phyloP scores from a whole-genome alignment of 129 eudicot species.

The Chrysanthemum seticuspe region DNA sequence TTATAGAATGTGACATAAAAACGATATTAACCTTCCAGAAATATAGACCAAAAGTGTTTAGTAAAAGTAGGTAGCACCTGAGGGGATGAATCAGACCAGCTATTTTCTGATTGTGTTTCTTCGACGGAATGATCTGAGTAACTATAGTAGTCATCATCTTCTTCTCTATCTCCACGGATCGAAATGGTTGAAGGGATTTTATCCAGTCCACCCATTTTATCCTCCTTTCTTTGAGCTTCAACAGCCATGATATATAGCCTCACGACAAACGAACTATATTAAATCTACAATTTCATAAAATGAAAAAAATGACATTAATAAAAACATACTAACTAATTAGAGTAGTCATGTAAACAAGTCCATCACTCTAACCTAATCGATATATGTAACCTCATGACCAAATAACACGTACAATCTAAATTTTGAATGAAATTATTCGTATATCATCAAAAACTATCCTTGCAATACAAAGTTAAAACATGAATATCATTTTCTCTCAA shows the following conservation, averaged over 20 bases:
- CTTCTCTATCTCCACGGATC: conserved; percentile 50
- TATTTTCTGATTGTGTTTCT: conserved; percentile 40
- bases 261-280: conserved; percentile 30
- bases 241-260: conserved; percentile 28
- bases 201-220: conserved; percentile 25
- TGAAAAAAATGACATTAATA: neutral
- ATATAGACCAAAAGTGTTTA: neutral
- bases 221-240: conserved; percentile 46
- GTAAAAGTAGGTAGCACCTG: conserved; percentile 36
- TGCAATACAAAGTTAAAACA: too few relatives aligned
- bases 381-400: too few relatives aligned
- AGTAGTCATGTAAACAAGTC: conserved; percentile 4
- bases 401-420: too few relatives aligned
- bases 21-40: too few relatives aligned
- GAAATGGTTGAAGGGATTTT: conserved; percentile 47
- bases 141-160: conserved; percentile 65
- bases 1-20: neutral
- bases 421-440: too few relatives aligned
- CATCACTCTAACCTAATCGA: conserved; percentile 8
- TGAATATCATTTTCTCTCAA: too few relatives aligned
- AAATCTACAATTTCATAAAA: neutral
- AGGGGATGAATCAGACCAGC: conserved; percentile 56
- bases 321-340: neutral
- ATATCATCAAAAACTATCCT: too few relatives aligned
- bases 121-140: conserved; percentile 51